Base-by-base conservation (phyloP, 345 rosid genomes). In the Citrus mangshanensis region DNA sequence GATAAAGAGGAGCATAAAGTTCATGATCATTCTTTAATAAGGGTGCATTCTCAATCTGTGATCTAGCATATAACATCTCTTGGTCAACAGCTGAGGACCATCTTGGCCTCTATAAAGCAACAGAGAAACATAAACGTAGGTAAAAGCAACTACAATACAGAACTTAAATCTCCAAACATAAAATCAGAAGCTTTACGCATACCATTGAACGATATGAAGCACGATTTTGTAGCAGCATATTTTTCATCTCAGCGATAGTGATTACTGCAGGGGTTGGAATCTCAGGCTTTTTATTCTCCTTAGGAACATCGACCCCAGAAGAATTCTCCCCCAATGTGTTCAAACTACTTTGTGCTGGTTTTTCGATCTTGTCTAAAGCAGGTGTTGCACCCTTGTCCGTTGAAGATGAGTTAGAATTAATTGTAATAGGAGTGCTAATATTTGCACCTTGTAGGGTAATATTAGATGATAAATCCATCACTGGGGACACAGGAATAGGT, bases 161-260 rank as follows among this genome's bases (percentile, higher is more conserved):
- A 65, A 84, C 13, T 32, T 62, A 68, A 46, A 72, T 37, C 46
- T 24, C 22, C 59, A 30, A 22, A 22, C 51, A 78, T 54, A 62
- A 76, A 73, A 58, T 32, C 54, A 60, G 55, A 81, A 77, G 67
- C 70, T 78, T 40, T 25, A 28, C 28, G 71, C 85, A 78, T 77
- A 95, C 98, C 91, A 19, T 72, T 9, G 87, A 86, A 72, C 24
- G 79, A 83, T 84, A 90, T 6, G 86, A 78, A 80, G 80, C 77
- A 84, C 54, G 90, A 82, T 92, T 90, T 74, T 84, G 86, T 78
- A 82, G 90, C 83, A 92, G 81, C 75, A 92, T 82, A 60, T 67
- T 79, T 70, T 90, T 85, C 99, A 95, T 95, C 82, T 92, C 93
- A 54, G 90, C 67, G 68, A 95, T 77, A 37, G 95, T 82, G 79